phyloP scores from a whole-genome alignment of 768 basidiomycete species.

The Hirschioporus abietinus region DNA sequence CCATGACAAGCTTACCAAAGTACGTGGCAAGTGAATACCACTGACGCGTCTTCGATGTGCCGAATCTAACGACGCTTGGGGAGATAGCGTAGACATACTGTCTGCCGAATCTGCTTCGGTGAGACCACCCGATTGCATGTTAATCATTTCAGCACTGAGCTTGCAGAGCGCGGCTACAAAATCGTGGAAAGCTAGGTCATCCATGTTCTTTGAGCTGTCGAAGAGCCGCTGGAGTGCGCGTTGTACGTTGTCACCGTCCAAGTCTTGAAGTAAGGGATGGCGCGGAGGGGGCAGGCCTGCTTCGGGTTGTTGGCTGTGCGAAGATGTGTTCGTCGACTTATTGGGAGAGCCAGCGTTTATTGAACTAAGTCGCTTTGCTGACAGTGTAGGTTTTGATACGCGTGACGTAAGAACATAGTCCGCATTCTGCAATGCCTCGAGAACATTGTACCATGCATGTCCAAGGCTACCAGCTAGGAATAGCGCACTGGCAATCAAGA shows the following conservation, averaged over 20 bases:
- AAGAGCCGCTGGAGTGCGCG: conserved; percentile 77
- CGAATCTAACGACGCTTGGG: conserved; percentile 37
- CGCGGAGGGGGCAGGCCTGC: conserved; percentile 21
- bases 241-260: conserved; percentile 73
- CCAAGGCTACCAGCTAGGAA: conserved; percentile 83
- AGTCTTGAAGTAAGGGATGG: conserved; percentile 64
- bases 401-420: conserved; percentile 81
- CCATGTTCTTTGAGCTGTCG: conserved; percentile 77
- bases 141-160: conserved; percentile 89
- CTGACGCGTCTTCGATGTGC: conserved; percentile 71
- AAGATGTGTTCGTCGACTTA: conserved; percentile 17
- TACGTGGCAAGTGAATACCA: conserved; percentile 80
- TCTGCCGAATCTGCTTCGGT: conserved; percentile 34
- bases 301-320: conserved; percentile 12
- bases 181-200: conserved; percentile 74
- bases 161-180: conserved; percentile 80
- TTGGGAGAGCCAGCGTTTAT: conserved; percentile 24
- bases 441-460: conserved; percentile 87
- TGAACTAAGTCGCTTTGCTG: conserved; percentile 16
- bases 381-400: conserved; percentile 24
- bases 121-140: conserved; percentile 60
- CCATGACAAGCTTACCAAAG: conserved; percentile 48
- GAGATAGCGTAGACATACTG: conserved; percentile 29
- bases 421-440: conserved; percentile 92
- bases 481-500: conserved; percentile 68